phyloP scores from a whole-genome alignment of 768 basidiomycete species.

The Favolaschia claudopus region DNA sequence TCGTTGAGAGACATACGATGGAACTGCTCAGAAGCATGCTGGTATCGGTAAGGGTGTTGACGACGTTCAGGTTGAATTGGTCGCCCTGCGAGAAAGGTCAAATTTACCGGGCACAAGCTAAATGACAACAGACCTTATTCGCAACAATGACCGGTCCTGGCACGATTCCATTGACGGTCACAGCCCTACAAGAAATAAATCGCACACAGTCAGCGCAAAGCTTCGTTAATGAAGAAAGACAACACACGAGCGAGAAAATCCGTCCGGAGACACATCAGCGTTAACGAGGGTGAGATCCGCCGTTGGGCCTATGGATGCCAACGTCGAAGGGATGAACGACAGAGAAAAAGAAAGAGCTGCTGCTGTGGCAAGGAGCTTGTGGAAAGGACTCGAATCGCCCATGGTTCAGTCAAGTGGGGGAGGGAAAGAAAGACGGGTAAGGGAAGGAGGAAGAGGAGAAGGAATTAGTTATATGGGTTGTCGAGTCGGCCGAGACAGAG shows the following conservation, averaged over 20 bases:
- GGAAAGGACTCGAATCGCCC: too few species aligned
- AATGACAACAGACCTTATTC: neutral
- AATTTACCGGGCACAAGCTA: neutral
- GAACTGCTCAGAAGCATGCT: constrained; percentile 47
- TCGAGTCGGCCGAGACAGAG: too few species aligned
- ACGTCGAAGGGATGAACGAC: too few species aligned
- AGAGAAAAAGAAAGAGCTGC: too few species aligned
- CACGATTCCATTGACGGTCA: neutral
- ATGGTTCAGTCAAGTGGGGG: too few species aligned
- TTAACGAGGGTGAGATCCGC: constrained; percentile 39
- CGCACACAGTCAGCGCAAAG: constrained; percentile 43
- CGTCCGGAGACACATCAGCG: constrained; percentile 43
- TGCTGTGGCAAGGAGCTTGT: too few species aligned
- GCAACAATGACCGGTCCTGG: neutral
- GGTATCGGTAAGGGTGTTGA: constrained; percentile 45
- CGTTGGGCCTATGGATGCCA: neutral
- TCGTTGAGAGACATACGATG: constrained; percentile 39
- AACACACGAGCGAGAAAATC: constrained; percentile 35
- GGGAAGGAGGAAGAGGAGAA: too few species aligned
- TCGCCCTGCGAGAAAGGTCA: constrained; percentile 42
- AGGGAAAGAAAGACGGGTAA: too few species aligned
- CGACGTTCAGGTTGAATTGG: constrained; percentile 45
- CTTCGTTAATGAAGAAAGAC: too few species aligned
- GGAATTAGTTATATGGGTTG: too few species aligned
- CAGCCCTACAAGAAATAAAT: neutral